Evolutionary conservation across 139 green algal genomes (phyloP), one percentile per base, ranked within the genome.

Genomic region (Nannochloris sp.): DNA sequence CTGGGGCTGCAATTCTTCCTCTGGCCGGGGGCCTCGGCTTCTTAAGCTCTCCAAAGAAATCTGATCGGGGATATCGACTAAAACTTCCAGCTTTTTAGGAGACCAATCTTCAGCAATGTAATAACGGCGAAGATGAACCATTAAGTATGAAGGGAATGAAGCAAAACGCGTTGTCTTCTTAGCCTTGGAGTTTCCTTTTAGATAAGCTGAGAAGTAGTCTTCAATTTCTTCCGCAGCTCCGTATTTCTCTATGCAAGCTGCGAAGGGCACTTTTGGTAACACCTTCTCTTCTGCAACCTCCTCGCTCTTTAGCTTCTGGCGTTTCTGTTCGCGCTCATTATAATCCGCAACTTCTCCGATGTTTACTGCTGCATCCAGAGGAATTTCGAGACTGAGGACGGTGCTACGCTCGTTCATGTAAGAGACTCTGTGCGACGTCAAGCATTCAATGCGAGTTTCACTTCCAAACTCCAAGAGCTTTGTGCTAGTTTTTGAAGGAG

Each of bases 361-460:
- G 78, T 98, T 98, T 31, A 75, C 82, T 6, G 93, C 94, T 2
- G 79, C 82, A 30, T 97, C 89, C 7, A 96, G 64, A 0, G 92
- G 92, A 27, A 99, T 93, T 58, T 86, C 38, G 12, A 97, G 71
- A 9, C 64, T 58, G 24, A 96, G 65, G 12, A 88, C 61, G 37
- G 87, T 92, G 23, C 81, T 72, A 15, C 30, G 34, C 0, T 62
- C 57, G 0, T 14, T 12, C 36, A 64, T 76, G 83, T 96, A 97
- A 60, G 76, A 76, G 36, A 73, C 65, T 42, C 30, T 65, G 24
- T 34, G 13, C 3, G 56, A 58, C 37, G 60, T 73, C 15, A 36
- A 30, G 60, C 83, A 90, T 59, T 79, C 56, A 30, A 85, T 80
- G 12, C 70, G 56, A 24, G 83, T 78, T 61, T 89, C 76, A 6